Percentiles rank a stretch among this genome's conserved stretches.
These are phyloP conservation scores for Yarrowia sp. DNA, from an alignment of 805 yeast genomes.

Conservation along the genomic window DNA sequence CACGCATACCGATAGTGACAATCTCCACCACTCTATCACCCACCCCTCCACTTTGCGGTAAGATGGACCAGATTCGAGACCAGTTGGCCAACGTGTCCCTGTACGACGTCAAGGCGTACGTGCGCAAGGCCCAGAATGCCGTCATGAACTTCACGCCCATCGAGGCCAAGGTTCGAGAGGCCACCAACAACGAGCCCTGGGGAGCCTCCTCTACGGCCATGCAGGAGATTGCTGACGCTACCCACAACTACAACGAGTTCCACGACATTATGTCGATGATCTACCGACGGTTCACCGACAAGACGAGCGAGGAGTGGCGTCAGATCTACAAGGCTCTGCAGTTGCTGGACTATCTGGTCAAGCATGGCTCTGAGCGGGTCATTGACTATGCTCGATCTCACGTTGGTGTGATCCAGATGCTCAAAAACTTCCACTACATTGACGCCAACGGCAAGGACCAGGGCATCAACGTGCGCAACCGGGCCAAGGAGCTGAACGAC, in stretches of 20 bases:
- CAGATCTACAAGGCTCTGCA: slow-evolving; percentile 95
- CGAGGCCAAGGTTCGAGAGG: slow-evolving; percentile 91
- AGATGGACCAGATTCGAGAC: slow-evolving; percentile 36
- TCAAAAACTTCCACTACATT: slow-evolving; percentile 90
- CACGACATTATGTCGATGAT: slow-evolving; percentile 58
- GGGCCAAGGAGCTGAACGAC: slow-evolving; percentile 76
- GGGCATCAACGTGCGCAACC: slow-evolving; percentile 92
- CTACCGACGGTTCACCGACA: slow-evolving; percentile 88
- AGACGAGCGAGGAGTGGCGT: slow-evolving; percentile 96
- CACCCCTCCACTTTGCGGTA: slow-evolving; percentile 25
- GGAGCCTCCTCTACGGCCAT: slow-evolving; percentile 90
- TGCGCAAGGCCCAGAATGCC: slow-evolving; percentile 96
- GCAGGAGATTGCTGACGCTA: slow-evolving; percentile 95
- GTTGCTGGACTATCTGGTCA: slow-evolving; percentile 85
- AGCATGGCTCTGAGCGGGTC: slow-evolving; percentile 92
- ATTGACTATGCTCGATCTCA: slow-evolving; percentile 94
- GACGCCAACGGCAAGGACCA: slow-evolving; percentile 95
- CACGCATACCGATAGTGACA: slow-evolving; percentile 11
- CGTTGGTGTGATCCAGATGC: slow-evolving; percentile 79
- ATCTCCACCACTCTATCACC: neutral
- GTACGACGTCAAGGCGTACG: slow-evolving; percentile 96
- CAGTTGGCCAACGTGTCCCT: slow-evolving; percentile 66
- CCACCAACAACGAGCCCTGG: slow-evolving; percentile 99
- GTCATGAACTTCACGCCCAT: slow-evolving; percentile 95
- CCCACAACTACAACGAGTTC: slow-evolving; percentile 67